phyloP scores from a whole-genome alignment of 768 basidiomycete genomes.

The Hygrophorus russula region DNA sequence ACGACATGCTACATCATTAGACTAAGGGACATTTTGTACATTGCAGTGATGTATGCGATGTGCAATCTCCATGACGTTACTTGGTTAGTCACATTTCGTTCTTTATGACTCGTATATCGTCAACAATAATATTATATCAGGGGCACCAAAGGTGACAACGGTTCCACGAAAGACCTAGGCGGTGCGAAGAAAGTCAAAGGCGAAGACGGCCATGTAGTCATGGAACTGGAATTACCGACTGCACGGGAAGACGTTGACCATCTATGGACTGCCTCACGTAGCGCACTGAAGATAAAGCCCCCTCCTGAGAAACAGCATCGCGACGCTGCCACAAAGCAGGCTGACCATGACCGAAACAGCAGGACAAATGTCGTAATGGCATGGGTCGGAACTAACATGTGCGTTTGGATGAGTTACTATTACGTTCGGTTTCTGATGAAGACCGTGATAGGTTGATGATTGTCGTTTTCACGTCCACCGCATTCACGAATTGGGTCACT shows the following conservation, averaged over 20 bases:
- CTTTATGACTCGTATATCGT: background rate
- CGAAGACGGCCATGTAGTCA: constrained; percentile 74
- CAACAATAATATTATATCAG: constrained; percentile 14
- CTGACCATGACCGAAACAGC: constrained; percentile 77
- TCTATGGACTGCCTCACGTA: constrained; percentile 70
- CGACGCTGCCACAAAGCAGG: constrained; percentile 80
- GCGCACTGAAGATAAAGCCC: constrained; percentile 54
- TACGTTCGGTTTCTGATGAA: constrained; percentile 7
- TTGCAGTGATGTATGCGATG: constrained; percentile 82
- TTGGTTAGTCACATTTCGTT: background rate
- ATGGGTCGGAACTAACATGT: constrained; percentile 84
- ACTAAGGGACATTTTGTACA: background rate
- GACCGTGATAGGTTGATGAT: constrained; percentile 56
- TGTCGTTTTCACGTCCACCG: constrained; percentile 62
- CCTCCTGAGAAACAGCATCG: constrained; percentile 74
- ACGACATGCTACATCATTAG: background rate
- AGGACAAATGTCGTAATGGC: constrained; percentile 77
- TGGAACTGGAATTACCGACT: constrained; percentile 80
- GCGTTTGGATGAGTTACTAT: constrained; percentile 17
- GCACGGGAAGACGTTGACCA: constrained; percentile 81
- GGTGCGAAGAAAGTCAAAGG: constrained; percentile 83
- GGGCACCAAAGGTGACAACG: constrained; percentile 93
- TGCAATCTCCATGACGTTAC: constrained; percentile 61
- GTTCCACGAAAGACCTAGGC: constrained; percentile 78
- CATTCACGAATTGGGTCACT: constrained; percentile 66